phyloP scores from a whole-genome alignment of 208 protist species.

The Phytomonas sp. region DNA sequence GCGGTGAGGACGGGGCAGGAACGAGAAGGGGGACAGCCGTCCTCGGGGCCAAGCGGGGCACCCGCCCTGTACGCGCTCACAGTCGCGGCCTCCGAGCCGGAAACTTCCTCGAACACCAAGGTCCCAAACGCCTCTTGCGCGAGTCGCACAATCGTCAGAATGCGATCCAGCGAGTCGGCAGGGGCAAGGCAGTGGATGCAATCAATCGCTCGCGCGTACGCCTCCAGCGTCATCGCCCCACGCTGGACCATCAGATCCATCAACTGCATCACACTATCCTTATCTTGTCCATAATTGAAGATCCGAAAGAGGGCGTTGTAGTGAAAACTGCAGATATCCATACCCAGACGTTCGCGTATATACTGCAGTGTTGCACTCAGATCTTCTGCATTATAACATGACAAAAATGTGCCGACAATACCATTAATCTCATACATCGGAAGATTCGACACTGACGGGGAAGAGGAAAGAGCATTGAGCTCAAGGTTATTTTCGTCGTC shows the following conservation, averaged over 20 bases:
- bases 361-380: slow-evolving; percentile 61
- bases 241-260: slow-evolving; percentile 60
- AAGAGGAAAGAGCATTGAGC: neutral
- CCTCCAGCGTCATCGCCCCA: slow-evolving; percentile 46
- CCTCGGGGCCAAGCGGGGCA: neutral
- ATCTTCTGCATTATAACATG: slow-evolving; percentile 56
- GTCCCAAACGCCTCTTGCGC: slow-evolving; percentile 49
- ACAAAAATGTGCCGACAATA: slow-evolving; percentile 55
- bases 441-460: slow-evolving; percentile 4
- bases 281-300: slow-evolving; percentile 67
- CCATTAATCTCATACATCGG: slow-evolving; percentile 58
- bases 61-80: slow-evolving; percentile 23
- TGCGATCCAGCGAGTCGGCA: slow-evolving; percentile 32
- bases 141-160: slow-evolving; percentile 34
- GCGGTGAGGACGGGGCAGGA: slow-evolving; percentile 47
- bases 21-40: neutral
- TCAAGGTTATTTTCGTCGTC: neutral
- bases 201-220: slow-evolving; percentile 68
- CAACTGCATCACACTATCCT: slow-evolving; percentile 63
- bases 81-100: slow-evolving; percentile 31
- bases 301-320: slow-evolving; percentile 75
- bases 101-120: slow-evolving; percentile 18
- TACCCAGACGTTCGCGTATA: slow-evolving; percentile 55
- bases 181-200: slow-evolving; percentile 53
- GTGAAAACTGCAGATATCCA: slow-evolving; percentile 52